phyloP scores from a whole-genome alignment of 441 rosid genomes.

The Adansonia rubrostipa region DNA sequence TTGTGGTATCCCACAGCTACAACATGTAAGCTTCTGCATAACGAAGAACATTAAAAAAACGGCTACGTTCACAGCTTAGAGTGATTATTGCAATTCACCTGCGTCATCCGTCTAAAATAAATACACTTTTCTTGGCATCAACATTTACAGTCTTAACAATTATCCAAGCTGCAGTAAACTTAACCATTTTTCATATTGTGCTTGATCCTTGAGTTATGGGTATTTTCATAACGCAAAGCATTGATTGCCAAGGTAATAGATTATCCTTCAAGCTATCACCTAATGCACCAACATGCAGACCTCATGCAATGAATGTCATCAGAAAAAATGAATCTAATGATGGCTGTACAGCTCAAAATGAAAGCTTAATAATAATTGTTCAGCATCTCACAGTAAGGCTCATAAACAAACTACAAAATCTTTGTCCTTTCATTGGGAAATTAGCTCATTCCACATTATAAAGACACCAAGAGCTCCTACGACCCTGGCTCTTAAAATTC shows the following conservation, averaged over 20 bases:
- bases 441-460: neutral
- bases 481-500: neutral
- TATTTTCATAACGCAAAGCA: neutral
- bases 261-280: slow-evolving; percentile 5
- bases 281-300: neutral
- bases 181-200: neutral
- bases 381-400: neutral
- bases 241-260: neutral
- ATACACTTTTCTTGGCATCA: neutral
- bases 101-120: neutral
- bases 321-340: neutral
- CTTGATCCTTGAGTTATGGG: neutral
- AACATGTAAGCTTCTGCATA: neutral
- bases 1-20: neutral
- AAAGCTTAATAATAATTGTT: neutral
- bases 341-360: neutral
- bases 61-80: neutral
- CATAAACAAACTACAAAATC: neutral
- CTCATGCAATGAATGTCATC: neutral
- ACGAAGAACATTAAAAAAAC: neutral
- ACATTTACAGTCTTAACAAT: neutral
- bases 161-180: neutral
- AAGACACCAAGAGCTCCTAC: neutral
- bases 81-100: neutral
- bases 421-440: neutral